Base-by-base conservation (phyloP, 2,329 filamentous ascomycete genomes). In the Bipolaris zeicola region DNA sequence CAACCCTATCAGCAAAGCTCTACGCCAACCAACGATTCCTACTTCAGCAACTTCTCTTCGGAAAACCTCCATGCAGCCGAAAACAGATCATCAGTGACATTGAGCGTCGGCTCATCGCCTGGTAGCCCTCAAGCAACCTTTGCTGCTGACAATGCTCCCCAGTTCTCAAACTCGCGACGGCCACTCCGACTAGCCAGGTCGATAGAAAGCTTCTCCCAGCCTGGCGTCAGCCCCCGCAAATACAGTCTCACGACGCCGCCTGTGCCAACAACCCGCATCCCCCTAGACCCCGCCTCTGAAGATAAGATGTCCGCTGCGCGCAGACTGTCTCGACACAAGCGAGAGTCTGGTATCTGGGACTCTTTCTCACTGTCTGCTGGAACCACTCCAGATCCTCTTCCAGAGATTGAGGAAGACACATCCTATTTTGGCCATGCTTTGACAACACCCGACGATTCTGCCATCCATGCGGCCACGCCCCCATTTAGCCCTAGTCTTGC, bases 121-220 rank as follows among this genome's bases (percentile, higher is more conserved):
- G 58, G 62, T 7, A 73, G 70, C 50, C 69, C 70, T 13, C 55
- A 59, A 45, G 47, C 51, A 1, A 41, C 47, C 14, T 31, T 57
- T 4, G 60, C 66, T 22, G 53, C 24, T 57, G 33, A 60, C 60
- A 20, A 42, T 5, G 52, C 49, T 8, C 52, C 57, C 5, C 63
- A 59, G 13, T 61, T 60, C 3, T 52, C 55, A 24, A 41, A 51
- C 28, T 53, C 60, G n/a, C 45, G 56, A 37, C 64, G 57, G 48
- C 47, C 62, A 6, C 64, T 76, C 33, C 70, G 73, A 4, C 54
- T 67, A 26, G 71, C 63, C 28, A 63, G 75, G 43, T 77, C 75
- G 11, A 75, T 81, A 20, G 83, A 85, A 55, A 85, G 83, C 64
- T 85, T 85, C 65, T 85, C 82, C 24, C 80, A 81, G n/a, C 81